Percentiles rank a stretch among this genome's conserved stretches.
phyloP scores from a whole-genome alignment of 345 rosid genomes.

The Hirschfeldia incana region DNA sequence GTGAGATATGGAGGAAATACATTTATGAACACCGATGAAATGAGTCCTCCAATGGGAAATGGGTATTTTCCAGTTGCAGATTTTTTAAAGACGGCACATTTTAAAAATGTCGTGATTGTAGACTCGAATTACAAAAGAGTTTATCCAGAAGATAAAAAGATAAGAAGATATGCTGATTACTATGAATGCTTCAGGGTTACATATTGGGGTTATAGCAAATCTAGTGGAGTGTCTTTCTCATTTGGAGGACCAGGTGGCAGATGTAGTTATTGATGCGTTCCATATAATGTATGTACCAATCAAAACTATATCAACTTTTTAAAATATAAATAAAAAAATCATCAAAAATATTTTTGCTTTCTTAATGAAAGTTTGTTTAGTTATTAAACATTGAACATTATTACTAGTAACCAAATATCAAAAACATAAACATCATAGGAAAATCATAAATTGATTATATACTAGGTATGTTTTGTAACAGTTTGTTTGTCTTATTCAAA shows the following conservation, averaged over 20 bases:
- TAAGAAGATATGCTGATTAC: not conserved
- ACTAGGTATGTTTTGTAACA: not conserved
- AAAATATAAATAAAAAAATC: not conserved
- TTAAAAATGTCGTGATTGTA: not conserved
- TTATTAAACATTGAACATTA: not conserved
- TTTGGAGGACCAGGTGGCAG: conserved; percentile 34
- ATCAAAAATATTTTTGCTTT: not conserved
- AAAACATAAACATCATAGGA: not conserved
- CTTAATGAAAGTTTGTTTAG: not conserved
- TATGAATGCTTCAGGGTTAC: not conserved
- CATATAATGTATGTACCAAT: not conserved
- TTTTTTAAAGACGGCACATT: not conserved
- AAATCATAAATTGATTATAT: not conserved
- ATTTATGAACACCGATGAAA: not conserved
- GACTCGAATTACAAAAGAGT: not conserved
- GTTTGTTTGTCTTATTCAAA: not conserved
- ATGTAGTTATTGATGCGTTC: not conserved
- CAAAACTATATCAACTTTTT: not conserved
- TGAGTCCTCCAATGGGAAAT: conserved; percentile 33
- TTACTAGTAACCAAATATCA: not conserved
- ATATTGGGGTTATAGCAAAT: not conserved
- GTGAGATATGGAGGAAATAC: conserved; percentile 31
- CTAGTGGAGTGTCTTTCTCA: not conserved
- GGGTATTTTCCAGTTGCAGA: conserved; percentile 12
- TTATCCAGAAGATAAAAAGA: not conserved